phyloP scores from a whole-genome alignment of 768 basidiomycete genomes.

The Auriscalpium orientale region DNA sequence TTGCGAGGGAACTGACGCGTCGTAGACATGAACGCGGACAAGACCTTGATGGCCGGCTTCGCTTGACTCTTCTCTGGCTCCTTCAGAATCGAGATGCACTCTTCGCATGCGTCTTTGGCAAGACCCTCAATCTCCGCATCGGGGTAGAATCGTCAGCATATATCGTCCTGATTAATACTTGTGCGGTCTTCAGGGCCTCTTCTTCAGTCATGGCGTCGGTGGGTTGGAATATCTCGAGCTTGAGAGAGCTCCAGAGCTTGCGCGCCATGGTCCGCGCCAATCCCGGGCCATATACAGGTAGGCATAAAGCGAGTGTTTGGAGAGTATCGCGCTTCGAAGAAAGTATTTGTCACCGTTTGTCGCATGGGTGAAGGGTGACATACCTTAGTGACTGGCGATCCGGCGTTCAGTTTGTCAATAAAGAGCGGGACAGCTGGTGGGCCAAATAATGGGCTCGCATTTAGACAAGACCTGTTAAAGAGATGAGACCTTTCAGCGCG shows the following conservation, averaged over 20 bases:
- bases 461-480: slow-evolving; percentile 52
- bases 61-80: slow-evolving; percentile 95
- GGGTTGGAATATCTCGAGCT: slow-evolving; percentile 95
- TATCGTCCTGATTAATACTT: slow-evolving; percentile 68
- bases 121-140: slow-evolving; percentile 42
- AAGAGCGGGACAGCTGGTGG: slow-evolving; percentile 80
- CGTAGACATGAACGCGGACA: slow-evolving; percentile 70
- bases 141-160: slow-evolving; percentile 38
- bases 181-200: slow-evolving; percentile 63
- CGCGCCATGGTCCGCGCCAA: slow-evolving; percentile 54
- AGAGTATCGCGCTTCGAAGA: slow-evolving; percentile 73
- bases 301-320: slow-evolving; percentile 63
- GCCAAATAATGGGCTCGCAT: slow-evolving; percentile 77
- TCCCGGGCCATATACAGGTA: slow-evolving; percentile 76
- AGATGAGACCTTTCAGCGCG: neutral
- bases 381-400: slow-evolving; percentile 80
- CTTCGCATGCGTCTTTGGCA: slow-evolving; percentile 67
- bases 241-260: slow-evolving; percentile 86
- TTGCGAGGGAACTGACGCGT: slow-evolving; percentile 49
- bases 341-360: slow-evolving; percentile 2
- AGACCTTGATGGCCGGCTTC: slow-evolving; percentile 75
- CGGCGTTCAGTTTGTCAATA: slow-evolving; percentile 83
- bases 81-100: slow-evolving; percentile 70
- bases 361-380: slow-evolving; percentile 2
- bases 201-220: slow-evolving; percentile 70